Evolutionary conservation across 1,284 basidiomycete species (phyloP).

Genomic region (Ganoderma meredithae): DNA sequence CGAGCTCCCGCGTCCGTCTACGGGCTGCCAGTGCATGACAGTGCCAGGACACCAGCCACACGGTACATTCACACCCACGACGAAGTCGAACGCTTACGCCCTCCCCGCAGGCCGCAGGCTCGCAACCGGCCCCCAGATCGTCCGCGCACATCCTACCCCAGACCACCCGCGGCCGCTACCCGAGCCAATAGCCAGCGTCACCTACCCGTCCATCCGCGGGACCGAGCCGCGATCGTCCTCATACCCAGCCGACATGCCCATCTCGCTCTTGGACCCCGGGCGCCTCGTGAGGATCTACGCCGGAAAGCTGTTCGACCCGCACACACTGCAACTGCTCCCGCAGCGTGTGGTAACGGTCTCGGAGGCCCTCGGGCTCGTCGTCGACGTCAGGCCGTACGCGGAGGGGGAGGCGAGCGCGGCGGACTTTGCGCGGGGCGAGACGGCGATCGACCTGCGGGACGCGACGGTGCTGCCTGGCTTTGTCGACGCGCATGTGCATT

Average conservation of each 20-base stretch:
- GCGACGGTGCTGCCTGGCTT: slow-evolving; percentile 67
- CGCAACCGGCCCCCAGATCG: not conserved
- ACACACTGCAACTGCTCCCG: slow-evolving; percentile 42
- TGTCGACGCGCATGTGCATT: slow-evolving; percentile 73
- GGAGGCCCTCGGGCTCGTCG: slow-evolving; percentile 19
- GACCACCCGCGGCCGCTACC: not conserved
- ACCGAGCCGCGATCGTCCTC: slow-evolving; percentile 3
- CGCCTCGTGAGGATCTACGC: slow-evolving; percentile 44
- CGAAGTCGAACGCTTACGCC: not conserved
- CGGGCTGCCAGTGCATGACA: too few relatives aligned
- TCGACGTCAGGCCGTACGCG: slow-evolving; percentile 27
- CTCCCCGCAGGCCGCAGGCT: not conserved
- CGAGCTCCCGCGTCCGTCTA: not conserved
- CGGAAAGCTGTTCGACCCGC: slow-evolving; percentile 53
- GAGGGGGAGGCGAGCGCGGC: slow-evolving; percentile 15
- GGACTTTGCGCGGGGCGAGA: slow-evolving; percentile 22
- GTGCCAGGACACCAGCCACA: not conserved
- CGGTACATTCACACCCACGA: not conserved
- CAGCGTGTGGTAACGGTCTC: slow-evolving; percentile 53
- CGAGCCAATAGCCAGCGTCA: not conserved
- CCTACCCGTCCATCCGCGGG: slow-evolving; percentile 3
- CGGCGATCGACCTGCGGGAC: slow-evolving; percentile 55
- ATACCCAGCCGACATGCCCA: not conserved
- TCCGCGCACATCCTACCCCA: not conserved
- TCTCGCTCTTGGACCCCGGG: not conserved